Evolutionary conservation across 805 yeast species (phyloP), one percentile per base, ranked within the genome.

Genomic region (Yarrowia hollandica): DNA sequence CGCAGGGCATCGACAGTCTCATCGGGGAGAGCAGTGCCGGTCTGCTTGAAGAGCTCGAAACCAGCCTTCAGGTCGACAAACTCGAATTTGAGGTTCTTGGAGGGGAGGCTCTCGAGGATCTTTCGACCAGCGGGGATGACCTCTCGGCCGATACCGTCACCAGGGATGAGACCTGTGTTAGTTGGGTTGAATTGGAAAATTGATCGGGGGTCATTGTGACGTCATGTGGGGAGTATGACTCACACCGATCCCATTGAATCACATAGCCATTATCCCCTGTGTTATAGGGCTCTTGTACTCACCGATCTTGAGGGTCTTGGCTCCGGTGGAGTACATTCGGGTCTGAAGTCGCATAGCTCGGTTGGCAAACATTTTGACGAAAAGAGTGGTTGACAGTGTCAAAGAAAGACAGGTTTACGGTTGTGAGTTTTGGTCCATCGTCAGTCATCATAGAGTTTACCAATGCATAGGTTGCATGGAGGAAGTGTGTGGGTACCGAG

Each of bases 71-170:
- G 82, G 69, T 90, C 84, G 55, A 88, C 86, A 69, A 94, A 94
- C 67, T 90, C 88, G 68, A 94, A 94, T 60, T 82, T 78, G 65
- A 94, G 80, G 68, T 79, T 86, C 56, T 65, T 66, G 61, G 80
- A 77, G 41, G 92, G 90, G 61, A 94, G 81, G 62, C 84, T 85
- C 74, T 92, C 92, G 66, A 94, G 79, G 26, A 94, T 82, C 64
- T 88, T 88, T 66, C 83, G 82, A 67, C 99, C 99, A 41, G 98
- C 75, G 62, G 99, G 99, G 62, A 94, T 91, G 46, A 94, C 99
- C 75, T 94, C 99, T 69, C 87, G 83, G 60, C 99, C 99, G 66
- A 94, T 94, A 65, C 99, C 99, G 73, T 94, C 99, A 71, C 99
- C 99, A 56, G 99, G 97, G 66, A 94, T 91, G 70, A 94, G 80